Evolutionary conservation across 768 basidiomycete species (phyloP).

Genomic region (Hirschioporus abietinus): DNA sequence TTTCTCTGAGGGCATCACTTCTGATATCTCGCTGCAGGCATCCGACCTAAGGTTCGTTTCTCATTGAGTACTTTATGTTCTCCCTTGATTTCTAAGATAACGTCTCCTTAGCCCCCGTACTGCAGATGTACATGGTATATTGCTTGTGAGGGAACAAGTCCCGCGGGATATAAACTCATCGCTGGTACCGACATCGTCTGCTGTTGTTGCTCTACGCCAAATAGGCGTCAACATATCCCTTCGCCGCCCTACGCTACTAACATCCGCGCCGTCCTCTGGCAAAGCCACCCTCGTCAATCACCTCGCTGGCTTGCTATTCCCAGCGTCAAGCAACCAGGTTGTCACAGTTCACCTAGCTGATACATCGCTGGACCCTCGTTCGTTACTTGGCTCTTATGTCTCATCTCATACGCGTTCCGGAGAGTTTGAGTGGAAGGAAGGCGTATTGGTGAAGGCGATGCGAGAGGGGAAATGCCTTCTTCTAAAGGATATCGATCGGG

Average conservation of each 20-base stretch:
- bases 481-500: slow-evolving; percentile 88
- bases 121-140: slow-evolving; percentile 59
- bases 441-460: slow-evolving; percentile 85
- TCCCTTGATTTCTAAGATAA: slow-evolving; percentile 11
- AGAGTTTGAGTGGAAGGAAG: slow-evolving; percentile 95
- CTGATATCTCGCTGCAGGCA: slow-evolving; percentile 30
- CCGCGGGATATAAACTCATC: slow-evolving; percentile 24
- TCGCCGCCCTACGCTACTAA: slow-evolving; percentile 73
- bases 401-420: slow-evolving; percentile 82
- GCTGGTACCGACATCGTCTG: slow-evolving; percentile 61
- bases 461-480: slow-evolving; percentile 89
- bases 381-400: slow-evolving; percentile 87
- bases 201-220: slow-evolving; percentile 49
- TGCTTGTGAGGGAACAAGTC: slow-evolving; percentile 49
- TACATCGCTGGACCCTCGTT: slow-evolving; percentile 90
- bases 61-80: slow-evolving; percentile 4
- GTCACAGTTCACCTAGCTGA: slow-evolving; percentile 90
- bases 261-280: slow-evolving; percentile 83
- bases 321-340: slow-evolving; percentile 56
- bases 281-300: slow-evolving; percentile 78
- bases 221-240: slow-evolving; percentile 63
- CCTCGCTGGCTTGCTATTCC: slow-evolving; percentile 62
- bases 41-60: slow-evolving; percentile 51
- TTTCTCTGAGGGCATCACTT: slow-evolving; percentile 29
- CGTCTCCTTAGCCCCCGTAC: slow-evolving; percentile 42